phyloP scores from a whole-genome alignment of 2,329 filamentous ascomycete genomes.

The Grosmannia serpens region DNA sequence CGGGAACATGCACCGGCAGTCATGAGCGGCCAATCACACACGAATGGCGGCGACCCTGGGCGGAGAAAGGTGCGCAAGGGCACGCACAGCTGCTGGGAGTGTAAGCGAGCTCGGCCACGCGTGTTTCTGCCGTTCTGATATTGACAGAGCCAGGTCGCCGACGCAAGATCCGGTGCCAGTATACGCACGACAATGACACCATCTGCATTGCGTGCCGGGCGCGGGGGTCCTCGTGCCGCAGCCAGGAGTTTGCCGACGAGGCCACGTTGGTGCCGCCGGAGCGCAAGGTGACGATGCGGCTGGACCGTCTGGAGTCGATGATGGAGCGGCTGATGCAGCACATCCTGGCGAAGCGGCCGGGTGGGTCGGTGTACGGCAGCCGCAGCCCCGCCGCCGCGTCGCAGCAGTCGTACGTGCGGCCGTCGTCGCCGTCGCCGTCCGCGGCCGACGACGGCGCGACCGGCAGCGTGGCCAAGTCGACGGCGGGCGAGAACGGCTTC shows the following conservation, averaged over 20 bases:
- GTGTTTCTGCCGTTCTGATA: neutral
- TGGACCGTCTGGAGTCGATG: slow-evolving; percentile 33
- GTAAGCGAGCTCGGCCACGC: slow-evolving; percentile 19
- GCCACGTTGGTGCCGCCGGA: slow-evolving; percentile 20
- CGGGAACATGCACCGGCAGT: neutral
- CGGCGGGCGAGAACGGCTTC: neutral
- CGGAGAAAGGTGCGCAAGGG: slow-evolving; percentile 37
- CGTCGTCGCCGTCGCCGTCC: neutral
- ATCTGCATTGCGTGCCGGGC: slow-evolving; percentile 32
- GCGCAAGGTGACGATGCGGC: slow-evolving; percentile 27
- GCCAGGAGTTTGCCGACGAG: slow-evolving; percentile 32
- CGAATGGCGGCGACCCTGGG: slow-evolving; percentile 17
- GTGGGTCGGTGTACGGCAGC: neutral
- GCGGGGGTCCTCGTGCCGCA: slow-evolving; percentile 28
- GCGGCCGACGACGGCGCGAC: neutral
- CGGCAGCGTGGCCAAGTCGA: neutral
- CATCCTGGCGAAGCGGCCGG: slow-evolving; percentile 16
- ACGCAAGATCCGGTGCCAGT: slow-evolving; percentile 38
- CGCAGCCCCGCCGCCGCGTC: neutral
- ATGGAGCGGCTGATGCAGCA: slow-evolving; percentile 33
- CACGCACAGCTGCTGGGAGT: slow-evolving; percentile 45
- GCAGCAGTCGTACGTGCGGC: neutral
- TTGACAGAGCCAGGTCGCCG: slow-evolving; percentile 21
- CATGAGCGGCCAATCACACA: slow-evolving; percentile 4
- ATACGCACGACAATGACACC: slow-evolving; percentile 23